Evolutionary conservation across 495 filamentous ascomycete species (phyloP).

Genomic region (Penicillium lagena): DNA sequence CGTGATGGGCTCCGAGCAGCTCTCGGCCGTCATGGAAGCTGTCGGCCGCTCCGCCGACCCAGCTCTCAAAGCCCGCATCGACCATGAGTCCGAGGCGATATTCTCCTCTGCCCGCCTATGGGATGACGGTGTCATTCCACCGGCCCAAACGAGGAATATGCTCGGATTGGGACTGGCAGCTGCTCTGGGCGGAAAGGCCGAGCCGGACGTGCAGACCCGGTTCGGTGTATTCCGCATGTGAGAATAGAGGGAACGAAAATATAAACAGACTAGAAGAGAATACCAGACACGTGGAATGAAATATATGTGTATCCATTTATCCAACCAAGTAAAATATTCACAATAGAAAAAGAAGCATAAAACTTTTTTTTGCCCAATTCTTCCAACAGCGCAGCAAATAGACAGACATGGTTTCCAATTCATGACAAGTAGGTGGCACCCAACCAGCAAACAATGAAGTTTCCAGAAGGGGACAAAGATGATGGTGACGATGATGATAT

Average conservation of each 20-base stretch:
- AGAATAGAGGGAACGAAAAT: neutral
- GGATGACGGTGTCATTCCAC: slow-evolving; percentile 95
- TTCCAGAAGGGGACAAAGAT: neutral
- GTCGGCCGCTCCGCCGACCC: slow-evolving; percentile 82
- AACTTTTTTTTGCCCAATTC: slow-evolving; percentile 8
- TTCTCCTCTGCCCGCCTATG: slow-evolving; percentile 87
- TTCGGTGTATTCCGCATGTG: slow-evolving; percentile 98
- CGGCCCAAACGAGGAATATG: slow-evolving; percentile 76
- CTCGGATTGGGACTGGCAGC: slow-evolving; percentile 77
- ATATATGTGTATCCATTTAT: no score
- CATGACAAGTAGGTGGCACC: slow-evolving; percentile 6
- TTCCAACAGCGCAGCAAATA: no score
- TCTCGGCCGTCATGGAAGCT: slow-evolving; percentile 88
- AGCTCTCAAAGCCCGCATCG: slow-evolving; percentile 75
- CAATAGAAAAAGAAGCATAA: slow-evolving; percentile 6
- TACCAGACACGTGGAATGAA: neutral
- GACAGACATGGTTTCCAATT: neutral
- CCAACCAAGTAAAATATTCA: neutral
- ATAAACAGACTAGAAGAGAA: neutral
- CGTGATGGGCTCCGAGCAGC: slow-evolving; percentile 94
- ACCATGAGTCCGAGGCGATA: slow-evolving; percentile 80
- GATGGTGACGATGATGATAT: neutral
- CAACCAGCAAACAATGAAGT: neutral
- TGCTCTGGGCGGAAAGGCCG: slow-evolving; percentile 61
- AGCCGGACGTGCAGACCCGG: slow-evolving; percentile 55